Evolutionary conservation across 2,329 filamentous ascomycete genomes (phyloP), one percentile per base, ranked within the genome.

Genomic region (Cladosporium velox): DNA sequence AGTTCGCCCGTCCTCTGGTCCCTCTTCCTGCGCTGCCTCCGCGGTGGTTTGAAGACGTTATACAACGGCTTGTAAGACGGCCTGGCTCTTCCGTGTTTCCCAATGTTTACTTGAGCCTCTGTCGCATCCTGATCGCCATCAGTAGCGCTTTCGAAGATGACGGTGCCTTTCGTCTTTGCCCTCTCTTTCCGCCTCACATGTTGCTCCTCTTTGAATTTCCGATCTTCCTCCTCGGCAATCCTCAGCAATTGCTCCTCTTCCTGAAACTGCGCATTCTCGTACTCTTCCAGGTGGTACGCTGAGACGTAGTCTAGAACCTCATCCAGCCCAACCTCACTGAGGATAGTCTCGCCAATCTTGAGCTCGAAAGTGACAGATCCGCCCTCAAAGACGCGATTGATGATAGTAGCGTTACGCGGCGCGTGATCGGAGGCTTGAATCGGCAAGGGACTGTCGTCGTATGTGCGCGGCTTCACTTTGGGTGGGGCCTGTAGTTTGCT

Each of bases 291-390:
- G 38, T 76, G 72, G 34, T 71, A 67, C n/a, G 74, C 67, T 6
- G 75, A 77, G 15, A 77, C 72, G 65, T 76, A 77, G 24, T 77
- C 72, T 10, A 75, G 66, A 24, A 77, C 70, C 58, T 77, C 74
- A 14, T 74, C 66, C 4, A 76, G 51, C 7, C 67, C 63, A 49
- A 78, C 68, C 49, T 72, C 69, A 4, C 70, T 62, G 2, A 77
- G 65, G 7, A 67, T 59, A 3, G 71, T 68, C 2, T 69, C 66
- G 38, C 73, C 76, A 28, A 77, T 70, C 51, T 69, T 69, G 28
- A 78, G n/a, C 0, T 67, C 69, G 62, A 76, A 78, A 14, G 69
- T 67, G 5, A 70, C 67, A 7, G 66, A 68, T 32, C 59, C 59
- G 5, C 55, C 61, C 8, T 66, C 68, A 32, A 72, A 67, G 4